Evolutionary conservation across 2,329 filamentous ascomycete species (phyloP).

Genomic region (Bipolaris sorokiniana): DNA sequence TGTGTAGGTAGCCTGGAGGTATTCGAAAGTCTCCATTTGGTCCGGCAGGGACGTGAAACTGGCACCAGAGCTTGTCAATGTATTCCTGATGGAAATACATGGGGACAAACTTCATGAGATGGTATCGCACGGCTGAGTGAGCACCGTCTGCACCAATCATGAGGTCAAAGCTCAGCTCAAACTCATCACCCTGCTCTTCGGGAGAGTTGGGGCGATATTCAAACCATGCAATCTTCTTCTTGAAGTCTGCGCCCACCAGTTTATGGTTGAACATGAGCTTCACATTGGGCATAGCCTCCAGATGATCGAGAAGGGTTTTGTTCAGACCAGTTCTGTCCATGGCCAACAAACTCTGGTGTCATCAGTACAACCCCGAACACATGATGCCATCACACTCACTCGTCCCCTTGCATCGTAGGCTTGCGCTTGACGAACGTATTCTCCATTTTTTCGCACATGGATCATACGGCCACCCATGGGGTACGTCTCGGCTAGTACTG

Average conservation of each 20-base stretch:
- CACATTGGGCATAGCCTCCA: constrained; percentile 86
- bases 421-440: constrained; percentile 79
- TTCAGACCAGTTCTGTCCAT: constrained; percentile 86
- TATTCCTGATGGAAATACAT: constrained; percentile 95
- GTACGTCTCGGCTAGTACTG: constrained; percentile 78
- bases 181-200: constrained; percentile 58
- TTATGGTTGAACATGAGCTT: constrained; percentile 93
- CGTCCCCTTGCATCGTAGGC: constrained; percentile 88
- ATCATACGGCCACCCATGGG: constrained; percentile 98
- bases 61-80: constrained; percentile 96
- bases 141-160: constrained; percentile 95
- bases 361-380: constrained; percentile 13
- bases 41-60: constrained; percentile 77
- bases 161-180: constrained; percentile 87
- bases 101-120: constrained; percentile 92
- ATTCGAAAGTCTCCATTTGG: constrained; percentile 70
- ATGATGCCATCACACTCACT: constrained; percentile 59
- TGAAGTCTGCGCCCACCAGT: constrained; percentile 87
- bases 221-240: constrained; percentile 82
- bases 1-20: constrained; percentile 92
- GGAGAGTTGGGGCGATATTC: constrained; percentile 58
- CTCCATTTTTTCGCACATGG: constrained; percentile 72
- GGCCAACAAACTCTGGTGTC: constrained; percentile 76
- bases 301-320: constrained; percentile 78
- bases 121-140: constrained; percentile 87